Evolutionary conservation across 2,329 filamentous ascomycete species (phyloP), one percentile per base, ranked within the genome.

Genomic region (Colletotrichum spinosum): DNA sequence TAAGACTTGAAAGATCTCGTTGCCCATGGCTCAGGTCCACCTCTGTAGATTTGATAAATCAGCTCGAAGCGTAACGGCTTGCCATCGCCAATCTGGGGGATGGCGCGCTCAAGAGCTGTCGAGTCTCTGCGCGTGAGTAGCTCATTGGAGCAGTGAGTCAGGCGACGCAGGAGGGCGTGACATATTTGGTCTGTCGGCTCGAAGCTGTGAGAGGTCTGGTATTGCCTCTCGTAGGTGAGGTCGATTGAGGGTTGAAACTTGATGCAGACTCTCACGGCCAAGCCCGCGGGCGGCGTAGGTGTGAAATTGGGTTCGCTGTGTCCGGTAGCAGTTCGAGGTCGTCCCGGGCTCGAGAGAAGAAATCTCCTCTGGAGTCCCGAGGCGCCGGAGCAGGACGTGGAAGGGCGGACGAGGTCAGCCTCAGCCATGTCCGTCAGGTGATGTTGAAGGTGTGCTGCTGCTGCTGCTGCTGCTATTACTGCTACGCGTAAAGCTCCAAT

Each of bases 51-150:
- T 41, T 79, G 78, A 69, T 83, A 84, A 38, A 75, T 78, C 62
- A 87, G 77, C 70, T 83, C 82, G 70, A 81, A 87, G 58, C 82
- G 77, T 65, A 82, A 72, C 3, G 80, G 75, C 67, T 85, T 86
- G 54, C 78, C 76, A 46, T 74, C 73, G n/a, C 60, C 64, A 4
- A 64, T 67, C 41, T 65, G 60, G 33, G 64, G 60, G 38, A 73
- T 69, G 61, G 72, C 67, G 68, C 75, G 74, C 49, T 81, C 78
- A 15, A 84, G 76, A 12, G 84, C 84, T 37, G 71, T 72, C 13
- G 80, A 79, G 70, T 87, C 84, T 67, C 80, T 81, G 62, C 84
- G 81, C 33, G 84, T 86, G 70, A 87, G 81, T 61, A 87, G 77
- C 72, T 87, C 84, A 45, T 81, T 73, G 63, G 79, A 81, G 75